Evolutionary conservation across 1,284 basidiomycete genomes (phyloP), one percentile per base, ranked within the genome.

Genomic region (Tilletia horrida): DNA sequence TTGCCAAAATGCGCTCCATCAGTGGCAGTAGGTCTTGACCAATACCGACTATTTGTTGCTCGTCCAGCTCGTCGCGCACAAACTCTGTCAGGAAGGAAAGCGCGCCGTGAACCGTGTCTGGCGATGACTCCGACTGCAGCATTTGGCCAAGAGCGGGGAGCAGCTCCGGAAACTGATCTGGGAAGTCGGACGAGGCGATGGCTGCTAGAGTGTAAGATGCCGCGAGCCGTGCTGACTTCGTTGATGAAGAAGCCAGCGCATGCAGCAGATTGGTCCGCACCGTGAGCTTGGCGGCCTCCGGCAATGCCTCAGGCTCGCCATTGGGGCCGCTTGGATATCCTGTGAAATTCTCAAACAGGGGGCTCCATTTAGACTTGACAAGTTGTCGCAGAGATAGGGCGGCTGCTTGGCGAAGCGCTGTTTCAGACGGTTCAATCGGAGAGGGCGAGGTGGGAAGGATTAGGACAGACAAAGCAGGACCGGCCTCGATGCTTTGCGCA

Each of bases 51-150:
- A 81, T 67, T 63, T 80, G 77, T 21, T 73, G 68, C 62, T 81
- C 79, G 67, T 81, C 79, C 70, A 81, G 72, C 57, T 80, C 78
- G 35, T 68, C 71, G n/a, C 72, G 66, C 18, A 78, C 76, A 61
- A 80, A 78, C 18, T 81, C 79, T 40, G 71, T 69, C 27, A 81
- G 67, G 57, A 80, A 75, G 21, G 70, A 69, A 67, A 81, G 69
- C 25, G 78, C 76, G 29, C 79, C 78, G 47, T 80, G 76, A 35
- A 76, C 62, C 67, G 13, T 69, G 35, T 73, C 68, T 21, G 25
- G 21, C 14, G 48, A 3, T 21, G 42, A 23, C 43, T 67, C 52
- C 42, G 66, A 71, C 40, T 73, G 61, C 11, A 81, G 70, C 11
- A 74, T 66, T 43, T 67, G 63, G 16, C 73, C 70, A 43, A 81